A percentile compares a stretch with the other conserved stretches of the same genome.
phyloP scores from a whole-genome alignment of 805 yeast genomes.

The Zygosaccharomyces siamensis region DNA sequence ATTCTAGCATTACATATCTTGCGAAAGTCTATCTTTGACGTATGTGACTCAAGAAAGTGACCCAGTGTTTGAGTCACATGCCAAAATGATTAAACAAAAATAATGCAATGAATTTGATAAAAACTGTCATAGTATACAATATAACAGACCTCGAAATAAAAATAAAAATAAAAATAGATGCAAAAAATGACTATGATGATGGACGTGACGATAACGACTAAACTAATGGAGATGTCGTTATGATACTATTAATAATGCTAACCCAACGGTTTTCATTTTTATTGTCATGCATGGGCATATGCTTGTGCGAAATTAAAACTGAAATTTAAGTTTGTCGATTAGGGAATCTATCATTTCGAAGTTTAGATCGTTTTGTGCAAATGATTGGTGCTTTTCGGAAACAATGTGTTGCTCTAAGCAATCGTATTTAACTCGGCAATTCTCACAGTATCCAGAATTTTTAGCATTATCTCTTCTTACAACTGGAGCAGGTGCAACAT shows the following conservation, averaged over 20 bases:
- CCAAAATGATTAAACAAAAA: neutral
- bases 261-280: neutral
- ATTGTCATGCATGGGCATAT: neutral
- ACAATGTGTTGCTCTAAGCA: slow-evolving; percentile 70
- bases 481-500: slow-evolving; percentile 9
- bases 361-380: slow-evolving; percentile 67
- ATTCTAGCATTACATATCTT: neutral
- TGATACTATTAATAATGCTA: slow-evolving; percentile 2
- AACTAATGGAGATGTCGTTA: neutral
- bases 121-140: neutral
- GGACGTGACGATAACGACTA: neutral
- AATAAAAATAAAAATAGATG: neutral
- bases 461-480: slow-evolving; percentile 23
- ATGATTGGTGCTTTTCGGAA: slow-evolving; percentile 66
- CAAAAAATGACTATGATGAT: slow-evolving; percentile 2
- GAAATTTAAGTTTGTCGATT: slow-evolving; percentile 42
- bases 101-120: neutral
- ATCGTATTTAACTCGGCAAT: slow-evolving; percentile 80
- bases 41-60: neutral
- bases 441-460: slow-evolving; percentile 83
- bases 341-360: slow-evolving; percentile 74
- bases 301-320: slow-evolving; percentile 16
- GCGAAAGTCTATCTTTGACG: neutral
- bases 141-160: neutral
- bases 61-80: neutral